Base-by-base conservation (phyloP, 2,329 filamentous ascomycete genomes). In the Clonostachys solani region DNA sequence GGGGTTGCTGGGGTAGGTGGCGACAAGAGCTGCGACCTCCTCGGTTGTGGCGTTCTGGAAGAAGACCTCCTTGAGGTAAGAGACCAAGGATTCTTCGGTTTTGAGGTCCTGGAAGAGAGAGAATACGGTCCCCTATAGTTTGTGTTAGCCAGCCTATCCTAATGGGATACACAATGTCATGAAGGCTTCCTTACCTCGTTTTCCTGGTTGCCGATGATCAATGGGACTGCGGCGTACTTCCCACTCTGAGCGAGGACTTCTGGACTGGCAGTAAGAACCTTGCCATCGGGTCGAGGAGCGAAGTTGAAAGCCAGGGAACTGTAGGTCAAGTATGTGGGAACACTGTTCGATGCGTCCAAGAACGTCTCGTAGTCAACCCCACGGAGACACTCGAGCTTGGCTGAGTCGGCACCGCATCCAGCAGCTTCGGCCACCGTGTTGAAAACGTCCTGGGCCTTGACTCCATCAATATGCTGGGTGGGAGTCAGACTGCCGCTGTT, bases 131-230 rank as follows among this genome's bases (percentile, higher is more conserved):
- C 81, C 81, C 23, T 29, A 2, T 6, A 10, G 9, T 29, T 1
- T 29, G 23, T 10, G 23, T 29, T 29, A 29, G 23, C 8, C 8
- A 6, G 23, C 23, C 9, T 29, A 4, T 29, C 23, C 23, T 29
- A 6, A 10, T 29, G 23, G 23, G 10, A 4, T 29, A 29, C 23
- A 5, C 9, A 10, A 29, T 10, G 8, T 10, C 3, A 29, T 29
- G 23, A 29, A 29, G 8, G 23, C 9, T 29, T 29, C 8, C 23
- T 29, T 10, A 29, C 23, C 59, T 87, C 83, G 56, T 87, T 83
- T 67, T 86, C 80, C 61, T 82, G 77, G 56, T 83, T 72, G 40
- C 83, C 82, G 33, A 81, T 67, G 47, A 87, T 84, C 57, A 85
- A 75, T 4, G 83, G 83, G 0, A 86, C 77, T 1, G 54, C 69